Evolutionary conservation across 192 early-diverging fungal species (phyloP).

Genomic region (Obelidium mucronatum): DNA sequence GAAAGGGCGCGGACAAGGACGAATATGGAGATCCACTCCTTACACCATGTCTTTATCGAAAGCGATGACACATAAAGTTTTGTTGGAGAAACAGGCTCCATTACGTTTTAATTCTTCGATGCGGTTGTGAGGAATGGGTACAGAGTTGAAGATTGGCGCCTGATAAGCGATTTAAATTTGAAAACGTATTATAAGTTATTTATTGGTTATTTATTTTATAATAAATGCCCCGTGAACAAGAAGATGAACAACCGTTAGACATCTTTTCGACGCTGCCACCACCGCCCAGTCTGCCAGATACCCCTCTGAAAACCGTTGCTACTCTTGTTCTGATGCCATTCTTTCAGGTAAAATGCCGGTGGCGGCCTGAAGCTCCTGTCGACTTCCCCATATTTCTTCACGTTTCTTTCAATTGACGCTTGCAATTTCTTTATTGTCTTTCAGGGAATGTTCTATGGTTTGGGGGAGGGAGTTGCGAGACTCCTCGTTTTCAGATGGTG

Average conservation of each 20-base stretch:
- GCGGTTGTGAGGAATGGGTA: too few species aligned
- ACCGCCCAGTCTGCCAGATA: conserved; percentile 21
- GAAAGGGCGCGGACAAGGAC: not conserved
- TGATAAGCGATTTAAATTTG: too few species aligned
- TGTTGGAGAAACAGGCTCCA: too few species aligned
- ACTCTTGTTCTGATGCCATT: conserved; percentile 38
- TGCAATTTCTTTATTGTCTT: not conserved
- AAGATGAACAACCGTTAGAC: not conserved
- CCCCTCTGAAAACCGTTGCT: conserved; percentile 20
- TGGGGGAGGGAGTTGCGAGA: conserved; percentile 59
- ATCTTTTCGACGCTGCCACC: conserved; percentile 15
- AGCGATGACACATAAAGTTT: too few species aligned
- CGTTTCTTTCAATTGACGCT: not conserved
- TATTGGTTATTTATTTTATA: too few species aligned
- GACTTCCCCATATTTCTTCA: not conserved
- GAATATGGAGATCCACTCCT: conserved; percentile 28
- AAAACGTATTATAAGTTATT: too few species aligned
- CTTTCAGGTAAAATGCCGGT: conserved; percentile 16
- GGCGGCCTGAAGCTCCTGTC: too few species aligned
- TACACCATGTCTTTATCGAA: conserved; percentile 54
- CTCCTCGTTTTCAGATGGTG: conserved; percentile 52
- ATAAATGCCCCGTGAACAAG: not conserved
- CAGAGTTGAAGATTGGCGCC: too few species aligned
- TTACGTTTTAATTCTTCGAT: too few species aligned
- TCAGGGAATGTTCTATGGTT: conserved; percentile 61